Evolutionary conservation across 148 eudicot species (phyloP).

Genomic region (Hydrangea macrophylla): DNA sequence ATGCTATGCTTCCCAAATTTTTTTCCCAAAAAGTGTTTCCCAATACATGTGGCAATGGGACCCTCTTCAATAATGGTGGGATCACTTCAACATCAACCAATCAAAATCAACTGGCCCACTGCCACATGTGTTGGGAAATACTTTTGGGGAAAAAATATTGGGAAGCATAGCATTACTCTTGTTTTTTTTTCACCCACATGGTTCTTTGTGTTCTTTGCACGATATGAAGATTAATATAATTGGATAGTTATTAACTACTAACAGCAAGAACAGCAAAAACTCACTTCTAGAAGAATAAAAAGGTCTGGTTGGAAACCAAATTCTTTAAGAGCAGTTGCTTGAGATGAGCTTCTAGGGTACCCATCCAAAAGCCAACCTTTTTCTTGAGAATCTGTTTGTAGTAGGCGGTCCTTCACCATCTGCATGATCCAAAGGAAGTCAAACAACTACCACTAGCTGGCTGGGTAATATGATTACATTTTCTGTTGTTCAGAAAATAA

Average conservation of each 20-base stretch:
- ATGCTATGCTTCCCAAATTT: no score
- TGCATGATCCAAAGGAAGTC: slow-evolving; percentile 26
- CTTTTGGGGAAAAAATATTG: no score
- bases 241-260: slow-evolving; percentile 7
- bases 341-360: slow-evolving; percentile 93
- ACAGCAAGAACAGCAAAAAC: slow-evolving; percentile 29
- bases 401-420: slow-evolving; percentile 95
- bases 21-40: no score
- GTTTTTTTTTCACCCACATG: slow-evolving; percentile 1
- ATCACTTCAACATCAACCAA: no score
- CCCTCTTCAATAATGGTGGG: no score
- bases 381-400: slow-evolving; percentile 71
- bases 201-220: not conserved
- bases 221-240: not conserved
- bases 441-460: slow-evolving; percentile 11
- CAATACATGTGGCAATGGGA: no score
- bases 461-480: not conserved
- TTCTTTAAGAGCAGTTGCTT: slow-evolving; percentile 81
- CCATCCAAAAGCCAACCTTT: slow-evolving; percentile 99
- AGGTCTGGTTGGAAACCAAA: slow-evolving; percentile 81
- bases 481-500: no score
- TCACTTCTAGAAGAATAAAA: slow-evolving; percentile 92
- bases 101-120: no score
- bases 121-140: no score
- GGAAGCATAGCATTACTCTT: not conserved